Evolutionary conservation across 352 stramenopile genomes (phyloP), one percentile per base, ranked within the genome.

Genomic region (Phytophthora ohioensis): DNA sequence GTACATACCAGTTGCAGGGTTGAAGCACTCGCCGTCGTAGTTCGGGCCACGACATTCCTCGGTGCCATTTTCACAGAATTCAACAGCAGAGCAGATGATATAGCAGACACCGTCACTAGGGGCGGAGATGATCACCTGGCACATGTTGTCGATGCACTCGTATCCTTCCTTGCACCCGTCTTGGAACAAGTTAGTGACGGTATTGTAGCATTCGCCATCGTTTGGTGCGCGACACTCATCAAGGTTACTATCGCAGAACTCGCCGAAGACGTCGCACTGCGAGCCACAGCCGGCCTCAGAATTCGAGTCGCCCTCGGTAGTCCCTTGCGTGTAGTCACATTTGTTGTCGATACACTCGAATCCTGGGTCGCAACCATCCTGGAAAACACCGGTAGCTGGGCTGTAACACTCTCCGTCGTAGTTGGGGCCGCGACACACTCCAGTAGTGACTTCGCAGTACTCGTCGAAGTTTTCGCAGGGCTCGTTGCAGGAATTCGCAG

Each of bases 1-100:
- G 38, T 57, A 75, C 8, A 34, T 17, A 21, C 66, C 51, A 2
- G 55, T 78, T 34, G 59, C 66, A 4, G 71, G 45, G 46, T 75
- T 73, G 59, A 79, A 79, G 67, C 75, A 82, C 48, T 79, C 68
- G n/a, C 57, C 51, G 10, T 64, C 57, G 36, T 64, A 69, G 42
- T 51, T 67, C 3, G 71, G 71, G 1, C 39, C 62, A 32, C 75
- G 67, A 35, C 75, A 82, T 34, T 30, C 46, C 35, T 60, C 52
- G 11, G 53, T 68, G 38, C 65, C 69, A 31, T 69, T 69, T 55
- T 76, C 71, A 46, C 75, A 82, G 58, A 64, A 78, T 34, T 71
- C 55, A 47, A 65, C 76, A 9, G 34, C 32, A 1, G 60, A 54
- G n/a, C 75, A 82, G n/a, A 43, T 21, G 43, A 61, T 12, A 17